Evolutionary conservation across 2,329 filamentous ascomycete species (phyloP), one percentile per base, ranked within the genome.

Genomic region (Leptographium lundbergii): DNA sequence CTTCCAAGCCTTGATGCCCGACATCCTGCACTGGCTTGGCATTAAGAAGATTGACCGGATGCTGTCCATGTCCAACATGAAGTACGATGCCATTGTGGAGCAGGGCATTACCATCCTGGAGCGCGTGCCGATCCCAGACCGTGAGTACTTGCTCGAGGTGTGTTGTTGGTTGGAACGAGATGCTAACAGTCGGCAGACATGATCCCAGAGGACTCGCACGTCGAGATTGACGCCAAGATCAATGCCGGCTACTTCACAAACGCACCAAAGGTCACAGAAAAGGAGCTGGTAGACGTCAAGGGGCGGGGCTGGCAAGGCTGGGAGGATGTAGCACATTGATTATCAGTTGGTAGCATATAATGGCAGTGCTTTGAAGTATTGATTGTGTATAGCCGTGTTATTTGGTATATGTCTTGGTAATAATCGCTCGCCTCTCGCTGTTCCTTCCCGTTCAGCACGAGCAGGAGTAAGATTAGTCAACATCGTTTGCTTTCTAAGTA

Each of bases 61-160:
- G 57, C 53, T 59, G 42, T 59, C 57, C 57, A 59, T 59, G 57
- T 59, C 57, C 57, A 59, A 59, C 53, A 59, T 59, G 57, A 59
- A 59, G 57, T 36, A 59, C 57, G 53, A 59, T 25, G 57, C 57
- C 57, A 56, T 59, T 56, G 53, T 59, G 45, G 53, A 56, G 45
- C 53, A 52, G 53, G 53, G 57, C 24, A 59, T 59, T 17, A 14
- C 42, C 52, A 59, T 56, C 27, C 13, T 59, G 7, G 57, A 59
- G 52, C 57, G 57, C 39, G 52, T 59, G 39, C 57, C 57, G 27
- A 59, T 59, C 22, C 57, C 57, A 19, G 57, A 56, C 42, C 51
- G 57, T 59, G 14, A 48, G 57, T 50, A 34, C 32, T 34, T 34
- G 32, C 32, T 34, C 2, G 32, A 34, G 32, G 9, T 2, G 32